Base-by-base conservation (phyloP, 1,284 basidiomycete species). In the Tetrapyrgos nigripes region DNA sequence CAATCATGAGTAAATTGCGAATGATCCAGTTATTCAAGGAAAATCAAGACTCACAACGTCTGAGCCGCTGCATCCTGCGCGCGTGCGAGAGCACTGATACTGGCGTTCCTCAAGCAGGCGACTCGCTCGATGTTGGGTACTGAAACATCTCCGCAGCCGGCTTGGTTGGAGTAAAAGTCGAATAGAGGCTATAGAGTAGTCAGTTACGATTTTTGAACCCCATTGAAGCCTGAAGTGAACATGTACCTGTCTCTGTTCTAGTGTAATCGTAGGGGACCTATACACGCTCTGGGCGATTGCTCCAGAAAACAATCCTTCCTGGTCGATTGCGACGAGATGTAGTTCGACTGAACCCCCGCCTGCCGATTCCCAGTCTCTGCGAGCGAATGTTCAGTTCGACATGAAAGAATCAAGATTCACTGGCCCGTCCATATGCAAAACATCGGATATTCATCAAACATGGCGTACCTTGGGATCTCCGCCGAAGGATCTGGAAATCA, bases 281-380 rank as follows among this genome's bases (percentile, higher is more conserved):
- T 75, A 84, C n/a, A 86, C 78, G 64, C 85, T 87, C 68, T 88
- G 86, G 1, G 80, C 82, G 63, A 87, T 85, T 27, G 82, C 84
- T 24, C 76, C 74, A n/a, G 74, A 72, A 68, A 88, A 88, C 11
- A 85, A 64, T 6, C 67, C 64, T 50, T 74, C 67, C 5, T 67
- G 66, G 17, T 64, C 72, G 17, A 80, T 76, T 10, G 82, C 78
- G 23, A 85, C 74, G 47, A 87, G 73, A 65, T 86, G 85, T 13
- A 87, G 69, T 64, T 83, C 80, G 9, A 87, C 77, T 2, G 81
- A 83, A 31, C 79, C 73, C 0, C 77, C 83, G 10, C 87, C 88
- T 0, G 86, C 87, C 57, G 84, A 86, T 64, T 90, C 75, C 1
- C 87, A n/a, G n/a, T n/a, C n/a, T n/a, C n/a, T n/a, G n/a, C n/a